These are phyloP conservation scores for Helicostylum pulchrum DNA, from an alignment of 192 early-diverging fungal species.

Conservation along the genomic window DNA sequence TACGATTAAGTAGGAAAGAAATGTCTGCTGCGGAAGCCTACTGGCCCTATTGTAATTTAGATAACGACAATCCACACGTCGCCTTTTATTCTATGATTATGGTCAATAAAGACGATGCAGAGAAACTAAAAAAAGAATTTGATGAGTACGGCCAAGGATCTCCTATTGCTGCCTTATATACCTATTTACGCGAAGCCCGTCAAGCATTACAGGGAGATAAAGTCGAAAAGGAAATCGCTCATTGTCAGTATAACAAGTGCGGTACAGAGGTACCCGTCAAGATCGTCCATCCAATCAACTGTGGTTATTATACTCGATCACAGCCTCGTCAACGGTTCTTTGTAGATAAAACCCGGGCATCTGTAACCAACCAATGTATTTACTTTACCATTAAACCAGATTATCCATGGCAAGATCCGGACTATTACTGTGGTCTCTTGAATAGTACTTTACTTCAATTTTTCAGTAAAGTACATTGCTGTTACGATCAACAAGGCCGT, in stretches of 20 bases:
- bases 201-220: conserved; percentile 44
- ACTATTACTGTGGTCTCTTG: conserved; percentile 41
- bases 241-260: conserved; percentile 50
- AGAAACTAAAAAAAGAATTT: conserved; percentile 33
- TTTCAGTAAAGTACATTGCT: conserved; percentile 44
- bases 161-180: conserved; percentile 37
- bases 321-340: conserved; percentile 59
- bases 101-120: conserved; percentile 50
- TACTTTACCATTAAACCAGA: conserved; percentile 43
- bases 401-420: conserved; percentile 8
- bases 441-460: conserved; percentile 49
- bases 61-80: conserved; percentile 4
- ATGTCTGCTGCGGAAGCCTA: conserved; percentile 57
- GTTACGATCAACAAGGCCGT: conserved; percentile 55
- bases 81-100: conserved; percentile 51
- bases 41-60: conserved; percentile 26
- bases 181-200: conserved; percentile 46
- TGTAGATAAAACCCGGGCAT: conserved; percentile 37
- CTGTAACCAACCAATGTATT: conserved; percentile 60
- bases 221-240: conserved; percentile 41
- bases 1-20: conserved; percentile 51
- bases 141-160: conserved; percentile 18
- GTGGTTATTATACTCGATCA: conserved; percentile 49
- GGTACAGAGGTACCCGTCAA: conserved; percentile 48
- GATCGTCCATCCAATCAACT: conserved; percentile 58